Evolutionary conservation across 2,329 filamentous ascomycete species (phyloP).

Genomic region (Scleromitrula shiraiana): DNA sequence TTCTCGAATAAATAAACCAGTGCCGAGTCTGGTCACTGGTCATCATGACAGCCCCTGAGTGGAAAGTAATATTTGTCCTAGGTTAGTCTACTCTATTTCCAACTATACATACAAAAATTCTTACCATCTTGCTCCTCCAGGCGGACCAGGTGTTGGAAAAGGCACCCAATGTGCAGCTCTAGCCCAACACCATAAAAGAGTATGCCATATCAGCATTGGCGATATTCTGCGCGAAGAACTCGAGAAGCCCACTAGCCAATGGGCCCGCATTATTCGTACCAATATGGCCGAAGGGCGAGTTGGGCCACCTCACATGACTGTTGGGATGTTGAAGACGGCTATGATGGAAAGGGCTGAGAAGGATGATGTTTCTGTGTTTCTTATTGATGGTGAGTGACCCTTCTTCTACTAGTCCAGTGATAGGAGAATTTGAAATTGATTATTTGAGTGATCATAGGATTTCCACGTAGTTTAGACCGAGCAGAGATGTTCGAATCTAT

Average conservation of each 20-base stretch:
- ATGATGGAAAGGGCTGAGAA: not conserved
- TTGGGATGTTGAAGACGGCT: not conserved
- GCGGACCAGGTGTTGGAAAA: not conserved
- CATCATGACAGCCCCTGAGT: not conserved
- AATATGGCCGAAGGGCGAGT: slow-evolving; percentile 1
- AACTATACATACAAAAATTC: too few species aligned
- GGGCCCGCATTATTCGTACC: not conserved
- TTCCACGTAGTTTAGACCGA: not conserved
- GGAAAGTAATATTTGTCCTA: not conserved
- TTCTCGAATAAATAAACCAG: too few species aligned
- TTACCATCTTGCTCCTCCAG: too few species aligned
- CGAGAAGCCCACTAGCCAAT: not conserved
- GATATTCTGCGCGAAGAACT: not conserved
- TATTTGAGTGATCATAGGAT: slow-evolving; percentile 3
- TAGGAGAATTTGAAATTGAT: too few species aligned
- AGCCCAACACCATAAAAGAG: not conserved
- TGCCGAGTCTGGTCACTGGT: too few species aligned
- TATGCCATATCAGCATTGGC: not conserved
- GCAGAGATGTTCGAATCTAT: not conserved
- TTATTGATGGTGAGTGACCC: slow-evolving; percentile 1
- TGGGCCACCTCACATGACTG: not conserved
- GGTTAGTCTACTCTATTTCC: too few species aligned
- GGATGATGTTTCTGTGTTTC: not conserved
- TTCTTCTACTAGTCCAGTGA: not conserved
- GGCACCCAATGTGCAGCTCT: slow-evolving; percentile 1